Evolutionary conservation across 139 green algal species (phyloP), one percentile per base, ranked within the genome.

Genomic region (Limnomonas spitsbergensis): DNA sequence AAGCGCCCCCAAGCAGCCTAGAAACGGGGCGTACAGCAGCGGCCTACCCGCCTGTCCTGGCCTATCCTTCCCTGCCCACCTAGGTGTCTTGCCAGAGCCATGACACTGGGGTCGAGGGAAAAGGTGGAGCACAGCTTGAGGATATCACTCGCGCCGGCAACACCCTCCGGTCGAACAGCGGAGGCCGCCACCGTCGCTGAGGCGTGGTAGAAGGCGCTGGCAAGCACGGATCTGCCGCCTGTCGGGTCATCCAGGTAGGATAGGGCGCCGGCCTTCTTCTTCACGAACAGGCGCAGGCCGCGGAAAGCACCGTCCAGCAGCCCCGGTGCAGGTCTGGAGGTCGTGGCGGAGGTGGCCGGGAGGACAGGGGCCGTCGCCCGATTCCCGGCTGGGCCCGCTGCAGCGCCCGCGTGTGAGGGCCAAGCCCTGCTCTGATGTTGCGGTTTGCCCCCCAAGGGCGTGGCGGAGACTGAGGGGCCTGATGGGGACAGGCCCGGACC

Each of bases 61-160:
- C n/a, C n/a, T n/a, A n/a, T n/a, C n/a, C n/a, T n/a, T n/a, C n/a
- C n/a, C n/a, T n/a, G n/a, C n/a, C n/a, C n/a, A n/a, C n/a, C 31
- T 6, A 85, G 74, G 47, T 75, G 53, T 56, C 92, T 83, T 4
- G 91, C 87, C 40, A 95, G 92, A 1, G 79, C 83, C 61, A 88
- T 88, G 52, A 95, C 83, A 40, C 84, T 90, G 0, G 90, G 92
- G 69, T 91, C 86, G 1, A 85, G 83, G 4, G 84, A 85, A 72
- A 94, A 95, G 31, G 90, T 93, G 38, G 83, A 82, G 69, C 87
- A 93, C 35, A 94, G 78, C 66, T 91, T 84, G 27, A 92, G 80
- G 34, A 37, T 36, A 72, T 36, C 67, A 29, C 38, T 7, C 56
- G 34, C 38, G 38, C 53, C 56, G 53, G 56, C 37, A 42, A 32